Conservation (phyloP, 2,329 filamentous ascomycete genomes). For the Xylariaceae sp. region DNA sequence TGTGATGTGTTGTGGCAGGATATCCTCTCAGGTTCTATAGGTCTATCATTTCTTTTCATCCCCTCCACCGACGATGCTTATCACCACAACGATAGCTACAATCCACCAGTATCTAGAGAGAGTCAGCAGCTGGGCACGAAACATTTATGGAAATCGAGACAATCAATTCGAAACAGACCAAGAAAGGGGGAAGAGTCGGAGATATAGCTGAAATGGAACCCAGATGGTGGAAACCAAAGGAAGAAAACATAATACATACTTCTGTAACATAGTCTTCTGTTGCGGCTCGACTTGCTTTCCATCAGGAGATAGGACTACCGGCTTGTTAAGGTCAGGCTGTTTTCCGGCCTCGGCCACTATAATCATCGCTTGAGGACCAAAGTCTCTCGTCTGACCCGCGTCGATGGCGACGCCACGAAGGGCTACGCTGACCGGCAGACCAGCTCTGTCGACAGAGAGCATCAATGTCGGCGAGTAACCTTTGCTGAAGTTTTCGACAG, state of each 20-base stretch:
- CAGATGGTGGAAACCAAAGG: background rate
- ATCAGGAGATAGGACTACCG: slow-evolving; percentile 59
- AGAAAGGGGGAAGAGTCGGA: background rate
- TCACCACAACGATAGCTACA: slow-evolving; percentile 50
- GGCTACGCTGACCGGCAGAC: slow-evolving; percentile 48
- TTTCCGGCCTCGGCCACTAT: slow-evolving; percentile 47
- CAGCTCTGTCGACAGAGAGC: slow-evolving; percentile 45
- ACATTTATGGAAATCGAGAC: background rate
- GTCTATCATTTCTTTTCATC: slow-evolving; percentile 50
- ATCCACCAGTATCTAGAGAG: slow-evolving; percentile 64
- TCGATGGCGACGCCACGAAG: slow-evolving; percentile 59
- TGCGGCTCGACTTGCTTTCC: slow-evolving; percentile 56
- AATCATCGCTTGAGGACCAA: slow-evolving; percentile 59
- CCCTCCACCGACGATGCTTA: slow-evolving; percentile 52
- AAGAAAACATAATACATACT: slow-evolving; percentile 45
- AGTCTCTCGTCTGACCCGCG: slow-evolving; percentile 63
- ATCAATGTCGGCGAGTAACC: slow-evolving; percentile 59
- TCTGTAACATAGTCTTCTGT: slow-evolving; percentile 66
- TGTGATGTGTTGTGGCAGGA: no score
- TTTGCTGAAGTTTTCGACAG: slow-evolving; percentile 57
- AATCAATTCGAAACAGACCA: background rate
- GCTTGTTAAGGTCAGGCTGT: slow-evolving; percentile 61
- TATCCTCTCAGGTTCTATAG: no score
- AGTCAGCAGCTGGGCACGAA: slow-evolving; percentile 32
- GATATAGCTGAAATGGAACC: background rate